Base-by-base conservation (phyloP, 1,139 yeast genomes). In the Suzukiozyma palmioleophila region DNA sequence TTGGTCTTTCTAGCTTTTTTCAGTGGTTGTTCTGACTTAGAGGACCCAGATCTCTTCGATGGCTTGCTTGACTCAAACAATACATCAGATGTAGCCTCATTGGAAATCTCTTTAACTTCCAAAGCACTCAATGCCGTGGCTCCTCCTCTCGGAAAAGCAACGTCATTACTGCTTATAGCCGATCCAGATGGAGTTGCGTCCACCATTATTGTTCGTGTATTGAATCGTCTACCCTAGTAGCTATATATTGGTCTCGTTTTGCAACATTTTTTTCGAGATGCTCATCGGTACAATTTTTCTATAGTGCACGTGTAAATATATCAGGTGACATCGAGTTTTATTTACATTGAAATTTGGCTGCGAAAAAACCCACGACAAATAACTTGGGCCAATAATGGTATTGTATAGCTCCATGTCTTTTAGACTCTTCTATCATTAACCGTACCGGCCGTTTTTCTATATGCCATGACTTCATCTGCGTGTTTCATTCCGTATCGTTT, bases 101-200 rank as follows among this genome's bases (percentile, higher is more conserved):
- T 89, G 31, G 96, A 82, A 40, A 90, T 94, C 57, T 89, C 95
- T 59, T 89, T 89, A 51, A 88, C 81, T 64, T 92, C 99, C 49
- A 92, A 66, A 4, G 98, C 90, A 2, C 96, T 79, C 59, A 90
- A 74, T 13, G 81, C 87, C 18, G 90, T 77, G 9, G 85, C 79
- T 40, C 97, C 97, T 52, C 98, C 98, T 78, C 99, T 83, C 37
- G 98, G 98, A 57, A 92, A 92, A 14, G 95, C 78, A 39, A 80
- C 75, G 48, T 85, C 94, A 47, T 71, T 75, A 45, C 68, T 67
- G 43, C 64, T 66, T 42, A 69, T 37, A 37, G 41, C 43, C 30
- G 53, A 48, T 31, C 45, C 46, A 11, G 49, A 39, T 14, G 36
- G 26, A 29, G 36, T 14, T 25, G 26, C 30, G 27, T 33, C 36